Evolutionary conservation across 2,329 filamentous ascomycete species (phyloP).

Genomic region (Thelonectria blattea): DNA sequence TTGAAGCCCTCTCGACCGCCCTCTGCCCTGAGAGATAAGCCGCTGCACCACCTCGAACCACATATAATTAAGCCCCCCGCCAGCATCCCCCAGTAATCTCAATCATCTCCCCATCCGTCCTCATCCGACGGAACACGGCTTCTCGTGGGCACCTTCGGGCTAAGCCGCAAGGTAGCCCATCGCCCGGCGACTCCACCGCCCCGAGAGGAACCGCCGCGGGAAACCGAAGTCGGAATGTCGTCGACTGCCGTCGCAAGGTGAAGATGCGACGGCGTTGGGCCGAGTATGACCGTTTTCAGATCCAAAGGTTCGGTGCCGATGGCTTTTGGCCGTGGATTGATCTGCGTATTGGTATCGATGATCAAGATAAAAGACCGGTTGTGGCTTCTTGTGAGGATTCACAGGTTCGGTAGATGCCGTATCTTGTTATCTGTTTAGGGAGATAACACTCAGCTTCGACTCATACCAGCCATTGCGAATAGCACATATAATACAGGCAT

Average conservation of each 20-base stretch:
- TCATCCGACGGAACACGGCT: background rate
- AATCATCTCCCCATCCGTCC: background rate
- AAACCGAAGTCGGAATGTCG: constrained; percentile 11
- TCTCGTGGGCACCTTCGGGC: background rate
- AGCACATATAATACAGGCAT: constrained; percentile 1
- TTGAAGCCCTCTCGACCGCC: too few species aligned
- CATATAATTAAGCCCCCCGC: too few species aligned
- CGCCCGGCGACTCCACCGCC: background rate
- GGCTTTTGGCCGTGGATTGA: background rate
- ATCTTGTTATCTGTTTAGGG: constrained; percentile 15
- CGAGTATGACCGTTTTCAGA: background rate
- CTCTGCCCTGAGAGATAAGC: too few species aligned
- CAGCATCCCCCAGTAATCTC: background rate
- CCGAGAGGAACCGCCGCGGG: background rate
- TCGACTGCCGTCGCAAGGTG: background rate
- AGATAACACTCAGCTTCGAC: constrained; percentile 14
- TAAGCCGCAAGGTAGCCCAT: background rate
- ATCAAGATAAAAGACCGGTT: background rate
- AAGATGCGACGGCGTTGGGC: background rate
- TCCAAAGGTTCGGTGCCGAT: background rate
- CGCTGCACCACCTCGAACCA: background rate
- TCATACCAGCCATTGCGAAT: background rate
- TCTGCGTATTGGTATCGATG: constrained; percentile 5
- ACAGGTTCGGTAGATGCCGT: constrained; percentile 16
- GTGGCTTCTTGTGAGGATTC: background rate